A percentile compares a stretch with the other conserved stretches of the same genome.
Evolutionary conservation across 1,284 basidiomycete species (phyloP).

Genomic region (Porodaedalea pini): DNA sequence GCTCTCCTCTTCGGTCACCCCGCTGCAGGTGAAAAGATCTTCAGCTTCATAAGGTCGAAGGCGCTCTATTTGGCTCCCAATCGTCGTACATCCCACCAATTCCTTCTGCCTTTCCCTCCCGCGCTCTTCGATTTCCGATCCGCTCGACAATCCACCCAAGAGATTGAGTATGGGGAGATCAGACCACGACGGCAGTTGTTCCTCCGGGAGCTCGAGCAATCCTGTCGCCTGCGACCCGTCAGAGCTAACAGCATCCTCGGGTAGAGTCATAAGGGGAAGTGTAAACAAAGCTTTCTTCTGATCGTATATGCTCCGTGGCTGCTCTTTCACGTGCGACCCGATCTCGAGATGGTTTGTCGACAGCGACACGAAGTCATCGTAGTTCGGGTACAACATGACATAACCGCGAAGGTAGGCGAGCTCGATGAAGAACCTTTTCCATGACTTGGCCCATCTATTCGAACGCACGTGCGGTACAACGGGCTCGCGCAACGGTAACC

Average conservation of each 20-base stretch:
- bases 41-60: slow-evolving; percentile 10
- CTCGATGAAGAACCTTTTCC: slow-evolving; percentile 88
- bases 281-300: slow-evolving; percentile 63
- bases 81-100: slow-evolving; percentile 23
- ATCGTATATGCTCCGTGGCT: slow-evolving; percentile 44
- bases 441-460: slow-evolving; percentile 74
- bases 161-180: slow-evolving; percentile 67
- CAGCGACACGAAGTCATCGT: slow-evolving; percentile 59
- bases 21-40: slow-evolving; percentile 17
- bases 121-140: slow-evolving; percentile 39
- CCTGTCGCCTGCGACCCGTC: slow-evolving; percentile 27
- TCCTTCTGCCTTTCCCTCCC: slow-evolving; percentile 33
- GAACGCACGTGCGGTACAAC: slow-evolving; percentile 74
- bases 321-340: slow-evolving; percentile 69
- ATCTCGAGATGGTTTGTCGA: slow-evolving; percentile 84
- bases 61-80: slow-evolving; percentile 8
- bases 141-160: slow-evolving; percentile 51
- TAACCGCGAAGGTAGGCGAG: slow-evolving; percentile 75
- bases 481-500: slow-evolving; percentile 39
- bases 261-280: slow-evolving; percentile 61
- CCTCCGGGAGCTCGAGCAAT: slow-evolving; percentile 56
- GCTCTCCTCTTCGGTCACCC: not conserved
- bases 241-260: slow-evolving; percentile 22
- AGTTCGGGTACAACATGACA: slow-evolving; percentile 85
- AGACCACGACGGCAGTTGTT: slow-evolving; percentile 49